Evolutionary conservation across 805 yeast species (phyloP), one percentile per base, ranked within the genome.

Genomic region (Suhomyces emberorum): DNA sequence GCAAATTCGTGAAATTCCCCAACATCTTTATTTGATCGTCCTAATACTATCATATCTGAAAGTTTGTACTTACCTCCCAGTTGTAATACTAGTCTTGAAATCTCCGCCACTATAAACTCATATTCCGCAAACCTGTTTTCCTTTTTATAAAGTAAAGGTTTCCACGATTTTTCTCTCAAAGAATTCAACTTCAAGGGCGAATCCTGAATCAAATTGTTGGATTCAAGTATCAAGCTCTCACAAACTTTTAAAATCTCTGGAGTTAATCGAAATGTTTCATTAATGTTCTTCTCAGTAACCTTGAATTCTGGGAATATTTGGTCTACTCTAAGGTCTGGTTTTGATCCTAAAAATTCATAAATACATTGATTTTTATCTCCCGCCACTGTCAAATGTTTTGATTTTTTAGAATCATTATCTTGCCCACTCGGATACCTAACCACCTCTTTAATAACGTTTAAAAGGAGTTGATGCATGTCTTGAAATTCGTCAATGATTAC

Each of bases 361-460:
- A 84, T 79, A 35, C 83, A 71, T 56, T 84, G 91, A 51, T 77
- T 69, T 1, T 79, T 74, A 56, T 84, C 91, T 1, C 89, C 89
- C 3, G 88, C 82, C 14, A 83, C 54, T 1, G 81, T 72, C 23
- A 84, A 48, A 52, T 83, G 88, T 35, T 74, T 69, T 9, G 17
- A 31, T 4, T 15, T 38, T 11, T 7, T 9, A 20, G 7, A 7
- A 20, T 20, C 22, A 20, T 20, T 18, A n/a, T 6, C 11, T 3
- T 12, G 25, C 3, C 40, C 53, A 4, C 29, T 20, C 5, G 66
- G 69, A 41, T 65, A 63, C 0, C 68, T 44, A 2, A 76, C 57
- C 1, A 64, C 51, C 4, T 55, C 50, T 28, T 49, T 44, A 3
- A 81, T 57, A 2, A 83, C 52, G 14, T 66, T 65, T 17, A 75